Base-by-base conservation (phyloP, 2,329 filamentous ascomycete genomes). In the Penicillium sp. region DNA sequence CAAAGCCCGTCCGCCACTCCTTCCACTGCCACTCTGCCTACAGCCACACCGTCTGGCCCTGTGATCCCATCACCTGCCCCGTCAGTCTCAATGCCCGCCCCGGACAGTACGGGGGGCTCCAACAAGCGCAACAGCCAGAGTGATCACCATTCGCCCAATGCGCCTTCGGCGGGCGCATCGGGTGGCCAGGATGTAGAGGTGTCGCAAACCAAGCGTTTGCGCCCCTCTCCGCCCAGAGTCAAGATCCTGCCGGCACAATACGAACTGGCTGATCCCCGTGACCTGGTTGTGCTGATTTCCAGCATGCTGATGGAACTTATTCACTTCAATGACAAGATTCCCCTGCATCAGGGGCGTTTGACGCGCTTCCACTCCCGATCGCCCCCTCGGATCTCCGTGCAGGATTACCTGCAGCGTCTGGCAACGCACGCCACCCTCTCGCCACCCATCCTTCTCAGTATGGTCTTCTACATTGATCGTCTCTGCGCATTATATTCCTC, bases 391-490 rank as follows among this genome's bases (percentile, higher is more conserved):
- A 99, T 99, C 56, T 96, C 92, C 25, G 93, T 99, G 29, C 82
- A 88, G 58, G 94, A 99, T 72, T 99, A 99, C 71, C 83, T 99
- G 33, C 89, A 94, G 67, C 88, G 94, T 60, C 81, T 99, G 55
- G 94, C 95, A 23, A 91, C 92, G 56, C 94, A 99, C 72, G 94
- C 94, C 25, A 97, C 93, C 0, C 82, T 99, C 3, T 92, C 91
- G 6, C 92, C 94, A 12, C 93, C 94, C 0, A 88, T 99, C 49
- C 82, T 99, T n/a, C 84, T 99, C 33, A 94, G 92, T 65, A 97
- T 99, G 91, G 94, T 99, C 54, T 99, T 95, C 71, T 99, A 97
- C 69, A 97, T 99, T 67, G 94, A 99, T 76, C 88, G 92, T 29
- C 82, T 99, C 22, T 99, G 93, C 74, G 88, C 90, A 11, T 81